Percentiles rank a stretch among this genome's conserved stretches.
Conservation (phyloP, 305 asterid genomes). For the Fraxinus platypoda region DNA sequence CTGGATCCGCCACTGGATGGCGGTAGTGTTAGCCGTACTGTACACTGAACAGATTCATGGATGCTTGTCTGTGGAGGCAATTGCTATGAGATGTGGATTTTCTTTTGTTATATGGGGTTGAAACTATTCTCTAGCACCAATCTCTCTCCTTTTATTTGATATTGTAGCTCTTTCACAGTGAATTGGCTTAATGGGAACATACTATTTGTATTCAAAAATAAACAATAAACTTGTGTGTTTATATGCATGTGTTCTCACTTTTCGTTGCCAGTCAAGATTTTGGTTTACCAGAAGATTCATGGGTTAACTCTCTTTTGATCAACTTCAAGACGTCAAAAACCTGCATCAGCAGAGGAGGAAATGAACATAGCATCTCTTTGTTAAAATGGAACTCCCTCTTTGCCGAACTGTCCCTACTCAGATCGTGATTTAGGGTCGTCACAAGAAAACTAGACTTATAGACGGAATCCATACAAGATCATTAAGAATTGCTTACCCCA, state of each 20-base stretch:
- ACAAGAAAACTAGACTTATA: not conserved
- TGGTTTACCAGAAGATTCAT: slow-evolving; percentile 23
- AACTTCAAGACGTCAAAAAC: slow-evolving; percentile 54
- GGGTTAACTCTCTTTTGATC: slow-evolving; percentile 51
- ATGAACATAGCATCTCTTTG: not conserved
- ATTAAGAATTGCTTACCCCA: slow-evolving; percentile 37
- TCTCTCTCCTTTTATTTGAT: not conserved
- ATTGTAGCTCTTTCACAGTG: not conserved
- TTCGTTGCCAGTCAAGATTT: slow-evolving; percentile 1
- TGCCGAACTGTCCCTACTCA: not conserved
- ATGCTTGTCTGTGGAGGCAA: not conserved
- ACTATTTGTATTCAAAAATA: not conserved
- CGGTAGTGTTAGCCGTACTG: not conserved
- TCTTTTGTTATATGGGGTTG: not conserved
- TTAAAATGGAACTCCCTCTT: not conserved
- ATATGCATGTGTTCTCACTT: not conserved
- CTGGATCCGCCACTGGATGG: too few species aligned
- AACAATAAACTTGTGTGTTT: not conserved
- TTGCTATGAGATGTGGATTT: not conserved
- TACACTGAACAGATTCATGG: not conserved
- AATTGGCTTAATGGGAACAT: not conserved
- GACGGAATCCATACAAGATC: not conserved
- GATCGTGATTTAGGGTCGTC: not conserved
- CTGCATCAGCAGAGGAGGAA: slow-evolving; percentile 30
- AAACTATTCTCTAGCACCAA: not conserved